phyloP scores from a whole-genome alignment of 2,329 filamentous ascomycete species.

The Atkinsonella hypoxylon region DNA sequence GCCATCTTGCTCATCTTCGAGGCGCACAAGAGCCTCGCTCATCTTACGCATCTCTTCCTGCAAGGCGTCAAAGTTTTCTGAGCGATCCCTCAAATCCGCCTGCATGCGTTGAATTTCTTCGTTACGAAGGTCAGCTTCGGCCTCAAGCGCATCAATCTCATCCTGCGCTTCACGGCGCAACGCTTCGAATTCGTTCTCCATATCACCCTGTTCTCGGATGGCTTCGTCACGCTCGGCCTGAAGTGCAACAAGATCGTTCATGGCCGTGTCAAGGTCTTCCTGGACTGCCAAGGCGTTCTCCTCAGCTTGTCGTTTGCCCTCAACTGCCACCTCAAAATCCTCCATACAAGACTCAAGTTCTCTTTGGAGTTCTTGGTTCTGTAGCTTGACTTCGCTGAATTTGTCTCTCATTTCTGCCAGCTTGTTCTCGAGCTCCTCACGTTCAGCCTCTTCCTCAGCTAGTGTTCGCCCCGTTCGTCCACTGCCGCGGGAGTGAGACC shows the following conservation, averaged over 20 bases:
- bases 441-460: constrained; percentile 57
- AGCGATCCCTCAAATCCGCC: constrained; percentile 60
- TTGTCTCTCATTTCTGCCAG: constrained; percentile 77
- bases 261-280: constrained; percentile 66
- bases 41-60: constrained; percentile 90
- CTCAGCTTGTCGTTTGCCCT: constrained; percentile 48
- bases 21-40: constrained; percentile 70
- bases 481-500: constrained; percentile 65
- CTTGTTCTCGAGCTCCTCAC: constrained; percentile 76
- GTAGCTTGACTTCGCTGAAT: constrained; percentile 72
- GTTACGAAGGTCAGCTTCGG: constrained; percentile 60
- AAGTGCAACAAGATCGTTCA: constrained; percentile 67
- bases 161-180: constrained; percentile 52
- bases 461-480: constrained; percentile 52
- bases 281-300: constrained; percentile 52
- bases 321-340: constrained; percentile 65
- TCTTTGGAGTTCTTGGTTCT: constrained; percentile 78
- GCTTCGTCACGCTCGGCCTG: constrained; percentile 82
- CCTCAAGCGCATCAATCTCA: constrained; percentile 54
- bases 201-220: constrained; percentile 48
- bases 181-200: constrained; percentile 49
- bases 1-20: constrained; percentile 80
- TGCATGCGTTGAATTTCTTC: constrained; percentile 59
- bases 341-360: constrained; percentile 70
- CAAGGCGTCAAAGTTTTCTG: constrained; percentile 81